These are phyloP conservation scores for Trichoderma cornu-damae DNA, from an alignment of 2,329 filamentous ascomycete species.

Conservation along the genomic window DNA sequence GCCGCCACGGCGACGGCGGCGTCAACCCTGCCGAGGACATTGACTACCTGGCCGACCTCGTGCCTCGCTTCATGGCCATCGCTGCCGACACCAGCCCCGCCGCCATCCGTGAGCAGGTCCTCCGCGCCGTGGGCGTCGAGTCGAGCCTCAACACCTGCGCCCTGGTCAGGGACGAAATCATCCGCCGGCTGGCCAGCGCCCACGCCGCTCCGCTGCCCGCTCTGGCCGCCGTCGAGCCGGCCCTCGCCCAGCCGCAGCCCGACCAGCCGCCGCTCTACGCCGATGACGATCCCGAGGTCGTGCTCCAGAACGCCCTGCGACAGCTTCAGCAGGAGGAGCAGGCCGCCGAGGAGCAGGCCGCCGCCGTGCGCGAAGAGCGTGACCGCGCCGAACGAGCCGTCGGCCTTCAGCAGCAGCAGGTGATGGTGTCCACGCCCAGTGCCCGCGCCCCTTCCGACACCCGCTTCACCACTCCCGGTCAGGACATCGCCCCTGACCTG, in stretches of 20 bases:
- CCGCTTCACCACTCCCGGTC: constrained; percentile 33
- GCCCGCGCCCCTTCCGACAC: constrained; percentile 30
- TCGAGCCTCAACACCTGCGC: constrained; percentile 50
- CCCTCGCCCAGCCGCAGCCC: constrained; percentile 29
- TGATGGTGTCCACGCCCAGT: constrained; percentile 33
- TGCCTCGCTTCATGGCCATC: constrained; percentile 56
- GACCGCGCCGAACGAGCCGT: constrained; percentile 44
- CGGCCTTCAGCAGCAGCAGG: constrained; percentile 25
- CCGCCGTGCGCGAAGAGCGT: constrained; percentile 48
- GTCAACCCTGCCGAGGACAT: constrained; percentile 51
- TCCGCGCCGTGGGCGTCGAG: constrained; percentile 52
- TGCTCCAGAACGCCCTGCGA: constrained; percentile 54
- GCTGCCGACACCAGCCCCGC: constrained; percentile 54
- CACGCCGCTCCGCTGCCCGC: constrained; percentile 23
- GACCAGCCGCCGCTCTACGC: constrained; percentile 41
- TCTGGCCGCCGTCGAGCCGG: constrained; percentile 25
- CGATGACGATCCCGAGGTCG: constrained; percentile 53
- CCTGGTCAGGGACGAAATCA: constrained; percentile 53
- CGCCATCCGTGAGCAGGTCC: constrained; percentile 53
- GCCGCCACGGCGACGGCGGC: constrained; percentile 45
- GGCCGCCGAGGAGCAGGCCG: constrained; percentile 53
- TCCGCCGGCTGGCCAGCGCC: constrained; percentile 36
- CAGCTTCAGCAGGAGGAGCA: constrained; percentile 56
- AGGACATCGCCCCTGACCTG: constrained; percentile 39
- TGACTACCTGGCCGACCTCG: constrained; percentile 54